These are phyloP conservation scores for Metschnikowia lochheadii DNA, from an alignment of 805 yeast species.

Conservation along the genomic window DNA sequence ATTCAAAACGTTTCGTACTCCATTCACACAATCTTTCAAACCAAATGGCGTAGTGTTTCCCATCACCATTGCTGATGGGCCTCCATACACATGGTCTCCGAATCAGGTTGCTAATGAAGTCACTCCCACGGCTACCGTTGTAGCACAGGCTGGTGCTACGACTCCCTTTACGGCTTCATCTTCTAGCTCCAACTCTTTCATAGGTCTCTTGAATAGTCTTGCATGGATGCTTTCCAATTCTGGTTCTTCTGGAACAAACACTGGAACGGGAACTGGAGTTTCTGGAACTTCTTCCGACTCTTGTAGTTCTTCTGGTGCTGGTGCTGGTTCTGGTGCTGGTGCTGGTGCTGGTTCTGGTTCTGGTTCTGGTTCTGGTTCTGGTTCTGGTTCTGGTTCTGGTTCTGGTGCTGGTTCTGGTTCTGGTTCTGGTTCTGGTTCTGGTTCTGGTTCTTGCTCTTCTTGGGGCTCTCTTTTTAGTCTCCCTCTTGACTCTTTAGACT, in stretches of 20 bases:
- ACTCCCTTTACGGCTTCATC: background rate
- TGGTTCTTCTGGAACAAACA: background rate
- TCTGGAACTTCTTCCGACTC: background rate
- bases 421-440: no score
- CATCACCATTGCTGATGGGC: conserved; percentile 11
- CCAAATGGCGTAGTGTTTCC: no score
- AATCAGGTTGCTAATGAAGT: background rate
- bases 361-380: no score
- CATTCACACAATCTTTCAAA: no score
- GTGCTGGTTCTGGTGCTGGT: background rate
- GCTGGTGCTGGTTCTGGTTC: no score
- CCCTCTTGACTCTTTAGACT: conserved; percentile 1
- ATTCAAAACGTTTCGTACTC: no score
- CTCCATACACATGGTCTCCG: conserved; percentile 10
- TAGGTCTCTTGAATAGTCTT: conserved; percentile 1
- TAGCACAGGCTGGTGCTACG: conserved; percentile 6
- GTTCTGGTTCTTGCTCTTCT: background rate
- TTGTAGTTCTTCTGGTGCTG: background rate
- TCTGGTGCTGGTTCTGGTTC: no score
- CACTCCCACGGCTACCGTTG: conserved; percentile 6
- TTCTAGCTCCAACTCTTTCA: background rate
- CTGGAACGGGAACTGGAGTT: no score
- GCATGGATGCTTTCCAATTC: background rate
- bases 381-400: no score
- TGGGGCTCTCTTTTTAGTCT: conserved; percentile 7